Base-by-base conservation (phyloP, 2,329 filamentous ascomycete genomes). In the Aspergillus eucalypticola region DNA sequence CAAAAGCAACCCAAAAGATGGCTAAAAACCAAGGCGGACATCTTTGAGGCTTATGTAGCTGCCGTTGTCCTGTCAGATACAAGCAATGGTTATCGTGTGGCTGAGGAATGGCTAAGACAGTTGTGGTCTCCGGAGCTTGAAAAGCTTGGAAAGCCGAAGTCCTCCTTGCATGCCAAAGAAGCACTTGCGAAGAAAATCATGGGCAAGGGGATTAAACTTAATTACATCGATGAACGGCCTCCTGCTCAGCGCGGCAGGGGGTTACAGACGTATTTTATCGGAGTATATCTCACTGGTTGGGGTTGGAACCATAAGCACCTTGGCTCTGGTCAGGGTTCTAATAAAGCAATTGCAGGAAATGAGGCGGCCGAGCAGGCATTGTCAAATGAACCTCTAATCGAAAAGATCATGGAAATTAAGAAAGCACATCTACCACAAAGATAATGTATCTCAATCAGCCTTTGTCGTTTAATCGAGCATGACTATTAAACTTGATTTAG, bases 21-120 rank as follows among this genome's bases (percentile, higher is more conserved):
- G 61, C 83, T 80, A 13, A 97, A 97, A 75, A 86, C 92, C 8
- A 82, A 90, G 58, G 93, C 89, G 8, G 94, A 98, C 71, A 83
- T 97, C 17, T 96, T 97, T 68, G 94, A 98, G 74, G 90, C 94
- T 0, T 97, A 96, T 67, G 86, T 96, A 15, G 93, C 90, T 8
- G 93, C 90, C 3, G 77, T 93, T 5, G 84, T 96, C 35, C 78
- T 91, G 2, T 87, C 88, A 1, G 85, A 92, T 67, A 82, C 86
- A 0, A 75, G 78, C 3, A 73, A 85, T 50, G 92, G 93, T 1
- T 83, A 89, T 50, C 64, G 75, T 7, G 82, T 81, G 2, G 88
- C 84, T 2, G 83, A 88, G 54, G 73, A 82, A 13, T 98, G 92
- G 92, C 78, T 97, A 49, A 88, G 86, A 54, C 78, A 82, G 7